Percentiles rank a stretch among this genome's conserved stretches.
Evolutionary conservation across 2,329 filamentous ascomycete species (phyloP).

Genomic region (Talaromyces sp.): DNA sequence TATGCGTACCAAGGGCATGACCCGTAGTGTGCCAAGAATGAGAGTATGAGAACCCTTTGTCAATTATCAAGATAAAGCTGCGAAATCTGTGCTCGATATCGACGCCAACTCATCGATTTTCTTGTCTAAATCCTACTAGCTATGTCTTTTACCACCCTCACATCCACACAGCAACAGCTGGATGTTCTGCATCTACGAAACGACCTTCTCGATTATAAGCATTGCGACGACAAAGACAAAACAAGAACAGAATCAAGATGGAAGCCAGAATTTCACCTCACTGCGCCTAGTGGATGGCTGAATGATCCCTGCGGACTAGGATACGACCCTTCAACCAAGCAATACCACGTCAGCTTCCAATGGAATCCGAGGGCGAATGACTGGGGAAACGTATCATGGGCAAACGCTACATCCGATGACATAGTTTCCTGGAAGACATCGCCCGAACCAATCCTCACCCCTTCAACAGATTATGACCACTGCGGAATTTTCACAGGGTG

Average conservation of each 20-base stretch:
- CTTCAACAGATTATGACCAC: conserved; percentile 36
- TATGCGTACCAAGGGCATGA: background rate
- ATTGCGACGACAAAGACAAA: background rate
- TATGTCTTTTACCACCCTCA: background rate
- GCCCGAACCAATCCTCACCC: conserved; percentile 29
- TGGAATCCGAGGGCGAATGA: conserved; percentile 43
- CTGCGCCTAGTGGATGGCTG: conserved; percentile 39
- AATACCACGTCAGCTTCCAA: conserved; percentile 44
- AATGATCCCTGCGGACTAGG: conserved; percentile 45
- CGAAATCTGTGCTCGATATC: background rate
- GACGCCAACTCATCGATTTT: background rate
- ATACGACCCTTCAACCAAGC: conserved; percentile 37
- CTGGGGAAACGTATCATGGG: conserved; percentile 45
- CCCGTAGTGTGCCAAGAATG: background rate
- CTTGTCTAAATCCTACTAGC: background rate
- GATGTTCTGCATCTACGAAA: background rate
- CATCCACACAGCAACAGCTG: background rate
- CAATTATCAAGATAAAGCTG: background rate
- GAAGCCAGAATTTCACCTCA: conserved; percentile 37
- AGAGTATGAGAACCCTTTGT: background rate
- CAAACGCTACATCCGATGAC: conserved; percentile 37
- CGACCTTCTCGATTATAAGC: background rate
- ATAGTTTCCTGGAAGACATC: conserved; percentile 38
- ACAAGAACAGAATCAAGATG: conserved; percentile 12
- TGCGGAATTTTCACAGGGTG: conserved; percentile 45